Conservation (phyloP, 768 basidiomycete genomes). For the Tylopilus rubrobrunneus region DNA sequence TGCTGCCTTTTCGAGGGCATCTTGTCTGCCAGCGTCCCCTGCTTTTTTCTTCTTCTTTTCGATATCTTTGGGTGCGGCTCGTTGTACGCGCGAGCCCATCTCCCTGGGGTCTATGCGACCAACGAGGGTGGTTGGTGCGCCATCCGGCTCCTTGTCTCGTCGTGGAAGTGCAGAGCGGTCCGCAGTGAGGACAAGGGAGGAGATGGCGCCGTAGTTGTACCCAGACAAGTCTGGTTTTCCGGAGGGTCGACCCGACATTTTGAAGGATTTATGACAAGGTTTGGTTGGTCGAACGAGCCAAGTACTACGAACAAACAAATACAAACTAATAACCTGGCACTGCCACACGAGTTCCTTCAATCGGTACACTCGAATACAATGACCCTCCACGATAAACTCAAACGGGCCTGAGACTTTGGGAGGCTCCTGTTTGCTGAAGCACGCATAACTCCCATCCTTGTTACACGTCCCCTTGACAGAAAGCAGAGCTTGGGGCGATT, state of each 20-base stretch:
- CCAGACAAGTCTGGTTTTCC: constrained; percentile 78
- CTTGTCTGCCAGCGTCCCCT: constrained; percentile 45
- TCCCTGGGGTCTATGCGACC: constrained; percentile 86
- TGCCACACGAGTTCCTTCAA: not conserved
- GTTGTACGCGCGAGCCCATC: constrained; percentile 89
- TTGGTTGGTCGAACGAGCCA: not conserved
- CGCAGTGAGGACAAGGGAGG: constrained; percentile 91
- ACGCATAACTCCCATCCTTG: not conserved
- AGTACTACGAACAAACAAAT: constrained; percentile 8
- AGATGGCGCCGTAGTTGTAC: constrained; percentile 96
- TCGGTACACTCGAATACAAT: not conserved
- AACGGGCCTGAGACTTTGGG: not conserved
- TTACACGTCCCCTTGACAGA: not conserved
- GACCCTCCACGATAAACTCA: not conserved
- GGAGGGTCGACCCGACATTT: constrained; percentile 38
- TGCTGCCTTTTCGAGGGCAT: constrained; percentile 54
- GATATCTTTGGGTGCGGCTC: constrained; percentile 80
- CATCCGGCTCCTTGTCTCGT: constrained; percentile 94
- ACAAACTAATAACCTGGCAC: not conserved
- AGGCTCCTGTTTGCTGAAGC: not conserved
- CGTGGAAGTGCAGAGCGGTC: constrained; percentile 77
- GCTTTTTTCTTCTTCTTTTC: constrained; percentile 94
- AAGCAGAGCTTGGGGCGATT: not conserved
- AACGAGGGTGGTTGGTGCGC: constrained; percentile 87
- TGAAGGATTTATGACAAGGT: constrained; percentile 3